A percentile compares a stretch with the other conserved stretches of the same genome.
phyloP scores from a whole-genome alignment of 352 stramenopile genomes.

The Globisporangium lucens region DNA sequence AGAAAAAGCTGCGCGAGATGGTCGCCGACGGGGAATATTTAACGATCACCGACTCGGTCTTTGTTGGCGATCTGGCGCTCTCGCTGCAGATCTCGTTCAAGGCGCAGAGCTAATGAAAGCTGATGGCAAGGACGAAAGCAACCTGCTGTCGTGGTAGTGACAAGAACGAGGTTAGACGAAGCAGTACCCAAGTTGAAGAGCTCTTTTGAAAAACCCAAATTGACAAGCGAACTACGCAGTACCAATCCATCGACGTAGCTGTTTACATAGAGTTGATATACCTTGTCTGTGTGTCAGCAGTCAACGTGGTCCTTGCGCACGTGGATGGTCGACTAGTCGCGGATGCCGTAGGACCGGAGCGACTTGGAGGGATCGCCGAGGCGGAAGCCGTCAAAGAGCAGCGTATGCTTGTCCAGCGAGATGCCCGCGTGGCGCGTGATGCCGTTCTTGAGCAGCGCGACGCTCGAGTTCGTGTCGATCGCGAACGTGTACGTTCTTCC shows the following conservation, averaged over 20 bases:
- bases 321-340: not conserved
- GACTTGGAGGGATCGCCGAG: not conserved
- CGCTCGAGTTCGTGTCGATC: not conserved
- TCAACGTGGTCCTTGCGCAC: not conserved
- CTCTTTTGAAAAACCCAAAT: not conserved
- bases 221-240: not conserved
- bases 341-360: not conserved
- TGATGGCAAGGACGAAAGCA: not conserved
- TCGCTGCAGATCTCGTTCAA: slow-evolving; percentile 62
- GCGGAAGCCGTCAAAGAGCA: not conserved
- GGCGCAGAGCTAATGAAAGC: not conserved
- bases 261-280: not conserved
- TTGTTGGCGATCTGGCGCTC: slow-evolving; percentile 78
- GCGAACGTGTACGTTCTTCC: not conserved
- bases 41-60: slow-evolving; percentile 94
- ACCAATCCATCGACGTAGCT: not conserved
- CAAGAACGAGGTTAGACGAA: not conserved
- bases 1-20: slow-evolving; percentile 88
- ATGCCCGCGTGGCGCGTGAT: not conserved
- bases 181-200: not conserved
- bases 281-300: not conserved
- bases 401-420: not conserved
- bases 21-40: slow-evolving; percentile 88
- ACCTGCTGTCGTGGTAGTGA: not conserved
- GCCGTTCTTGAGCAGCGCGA: not conserved